A percentile compares a stretch with the other conserved stretches of the same genome.
Conservation (phyloP, 805 yeast species). For the Yarrowia yakushimensis region DNA sequence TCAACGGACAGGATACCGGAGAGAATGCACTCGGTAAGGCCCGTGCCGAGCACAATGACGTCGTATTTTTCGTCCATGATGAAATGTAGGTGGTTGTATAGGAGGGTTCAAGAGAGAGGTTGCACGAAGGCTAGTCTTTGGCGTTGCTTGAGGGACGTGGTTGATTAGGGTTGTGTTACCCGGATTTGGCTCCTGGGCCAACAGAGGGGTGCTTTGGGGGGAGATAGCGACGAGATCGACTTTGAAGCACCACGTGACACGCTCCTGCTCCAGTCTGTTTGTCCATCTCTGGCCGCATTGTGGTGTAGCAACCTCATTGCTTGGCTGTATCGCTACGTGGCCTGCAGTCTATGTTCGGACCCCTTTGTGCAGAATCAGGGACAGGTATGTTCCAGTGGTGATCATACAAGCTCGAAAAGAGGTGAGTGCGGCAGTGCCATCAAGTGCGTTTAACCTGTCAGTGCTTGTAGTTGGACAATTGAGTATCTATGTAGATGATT, state of each 20-base stretch:
- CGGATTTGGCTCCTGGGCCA: slow-evolving; percentile 6
- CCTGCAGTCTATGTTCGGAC: background rate
- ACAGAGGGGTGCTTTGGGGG: background rate
- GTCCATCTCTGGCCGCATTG: too few species aligned
- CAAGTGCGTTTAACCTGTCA: background rate
- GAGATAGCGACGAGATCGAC: too few species aligned
- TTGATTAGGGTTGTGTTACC: slow-evolving; percentile 25
- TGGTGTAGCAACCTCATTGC: background rate
- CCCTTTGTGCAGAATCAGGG: background rate
- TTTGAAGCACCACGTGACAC: too few species aligned
- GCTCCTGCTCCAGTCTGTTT: too few species aligned
- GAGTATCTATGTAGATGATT: background rate
- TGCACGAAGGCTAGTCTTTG: background rate
- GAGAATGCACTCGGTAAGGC: slow-evolving; percentile 94
- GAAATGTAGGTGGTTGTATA: background rate
- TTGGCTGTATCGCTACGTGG: slow-evolving; percentile 8
- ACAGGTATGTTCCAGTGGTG: too few species aligned
- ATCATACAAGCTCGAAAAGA: too few species aligned
- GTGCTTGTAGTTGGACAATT: background rate
- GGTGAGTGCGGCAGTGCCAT: background rate
- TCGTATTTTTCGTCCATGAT: slow-evolving; percentile 94
- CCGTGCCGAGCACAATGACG: slow-evolving; percentile 90
- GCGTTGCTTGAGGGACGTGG: slow-evolving; percentile 23
- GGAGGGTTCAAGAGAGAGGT: background rate
- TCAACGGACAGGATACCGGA: slow-evolving; percentile 95